These are phyloP conservation scores for Phaseolus coccineus DNA, from an alignment of 331 rosid genomes.

Conservation along the genomic window DNA sequence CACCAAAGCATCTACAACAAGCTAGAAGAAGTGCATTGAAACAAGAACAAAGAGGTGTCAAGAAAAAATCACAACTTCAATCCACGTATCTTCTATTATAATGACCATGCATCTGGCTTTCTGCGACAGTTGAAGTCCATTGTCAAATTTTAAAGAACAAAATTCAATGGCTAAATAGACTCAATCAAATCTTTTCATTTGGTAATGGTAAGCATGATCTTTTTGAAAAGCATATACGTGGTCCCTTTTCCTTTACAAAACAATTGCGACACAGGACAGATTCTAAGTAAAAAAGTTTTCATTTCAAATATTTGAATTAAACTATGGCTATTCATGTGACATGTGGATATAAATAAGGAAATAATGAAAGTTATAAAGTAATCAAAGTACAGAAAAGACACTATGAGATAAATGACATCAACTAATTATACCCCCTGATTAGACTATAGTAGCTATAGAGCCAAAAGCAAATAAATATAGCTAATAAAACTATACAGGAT, in stretches of 20 bases:
- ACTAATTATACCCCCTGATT: not conserved
- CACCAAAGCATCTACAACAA: not conserved
- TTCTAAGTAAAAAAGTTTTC: not conserved
- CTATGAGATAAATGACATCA: not conserved
- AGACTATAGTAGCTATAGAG: not conserved
- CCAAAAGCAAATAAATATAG: not conserved
- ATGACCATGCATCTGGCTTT: not conserved
- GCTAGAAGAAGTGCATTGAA: not conserved
- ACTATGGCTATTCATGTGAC: not conserved
- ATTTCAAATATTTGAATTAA: not conserved
- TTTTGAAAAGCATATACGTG: not conserved
- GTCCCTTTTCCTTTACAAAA: not conserved
- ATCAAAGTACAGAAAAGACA: not conserved
- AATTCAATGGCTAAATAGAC: not conserved
- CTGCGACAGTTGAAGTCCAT: not conserved
- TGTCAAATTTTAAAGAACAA: not conserved
- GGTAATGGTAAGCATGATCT: not conserved
- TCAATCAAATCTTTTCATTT: not conserved
- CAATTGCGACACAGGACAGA: too few relatives aligned
- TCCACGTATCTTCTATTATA: not conserved
- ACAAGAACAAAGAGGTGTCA: not conserved
- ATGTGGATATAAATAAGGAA: not conserved
- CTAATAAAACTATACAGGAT: not conserved
- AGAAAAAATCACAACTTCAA: not conserved
- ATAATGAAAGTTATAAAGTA: not conserved